These are phyloP conservation scores for Monotropa hypopitys DNA, from an alignment of 179 eudicot species.

Conservation along the genomic window DNA sequence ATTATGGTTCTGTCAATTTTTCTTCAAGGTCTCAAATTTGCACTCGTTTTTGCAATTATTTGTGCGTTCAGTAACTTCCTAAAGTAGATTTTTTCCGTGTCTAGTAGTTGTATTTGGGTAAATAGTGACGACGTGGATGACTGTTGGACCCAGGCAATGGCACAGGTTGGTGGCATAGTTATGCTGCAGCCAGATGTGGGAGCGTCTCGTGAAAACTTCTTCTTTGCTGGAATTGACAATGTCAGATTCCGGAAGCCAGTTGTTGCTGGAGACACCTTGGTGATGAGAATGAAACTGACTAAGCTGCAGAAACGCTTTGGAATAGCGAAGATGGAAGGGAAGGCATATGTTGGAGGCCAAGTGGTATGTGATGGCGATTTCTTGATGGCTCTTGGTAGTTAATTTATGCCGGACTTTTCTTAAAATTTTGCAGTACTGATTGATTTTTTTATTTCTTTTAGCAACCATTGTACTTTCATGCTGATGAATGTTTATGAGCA, in stretches of 20 bases:
- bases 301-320: conserved; percentile 94
- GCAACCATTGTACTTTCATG: not conserved
- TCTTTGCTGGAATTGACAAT: conserved; percentile 95
- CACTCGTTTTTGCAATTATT: not conserved
- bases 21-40: not conserved
- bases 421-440: conserved; percentile 7
- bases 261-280: conserved; percentile 90
- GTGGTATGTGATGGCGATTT: conserved; percentile 94
- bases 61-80: not conserved
- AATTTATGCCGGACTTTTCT: not conserved
- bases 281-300: conserved; percentile 79
- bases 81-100: not conserved
- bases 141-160: conserved; percentile 71
- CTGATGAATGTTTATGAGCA: not conserved
- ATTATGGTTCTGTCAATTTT: not conserved
- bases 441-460: not conserved
- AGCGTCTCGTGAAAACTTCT: conserved; percentile 66
- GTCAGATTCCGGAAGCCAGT: conserved; percentile 96
- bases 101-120: not conserved
- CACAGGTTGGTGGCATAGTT: conserved; percentile 90
- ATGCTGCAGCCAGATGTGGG: conserved; percentile 97
- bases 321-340: conserved; percentile 95
- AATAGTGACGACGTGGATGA: not conserved
- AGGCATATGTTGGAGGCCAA: conserved; percentile 90
- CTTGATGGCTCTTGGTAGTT: conserved; percentile 83